Conservation (phyloP, 2,329 filamentous ascomycete species). For the Cercospora citrullina region DNA sequence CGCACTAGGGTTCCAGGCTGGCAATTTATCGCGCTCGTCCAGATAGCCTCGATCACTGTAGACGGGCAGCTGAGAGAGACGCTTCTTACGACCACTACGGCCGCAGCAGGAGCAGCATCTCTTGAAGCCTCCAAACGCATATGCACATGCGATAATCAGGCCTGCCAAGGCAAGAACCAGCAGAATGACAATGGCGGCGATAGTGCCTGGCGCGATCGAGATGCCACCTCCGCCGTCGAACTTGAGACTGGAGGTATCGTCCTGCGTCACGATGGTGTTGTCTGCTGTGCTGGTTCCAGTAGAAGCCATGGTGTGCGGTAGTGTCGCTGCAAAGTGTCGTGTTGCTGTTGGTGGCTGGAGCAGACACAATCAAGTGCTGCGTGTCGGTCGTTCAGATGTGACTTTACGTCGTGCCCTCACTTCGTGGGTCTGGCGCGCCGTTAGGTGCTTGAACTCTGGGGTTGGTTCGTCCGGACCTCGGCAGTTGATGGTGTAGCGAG, state of each 20-base stretch:
- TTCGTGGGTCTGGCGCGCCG: slow-evolving; percentile 10
- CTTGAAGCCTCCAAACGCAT: slow-evolving; percentile 15
- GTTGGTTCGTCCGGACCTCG: slow-evolving; percentile 5
- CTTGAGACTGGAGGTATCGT: slow-evolving; percentile 4
- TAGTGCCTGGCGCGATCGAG: background rate
- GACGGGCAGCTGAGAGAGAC: slow-evolving; percentile 9
- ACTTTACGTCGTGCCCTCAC: slow-evolving; percentile 1
- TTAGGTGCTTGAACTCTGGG: slow-evolving; percentile 1
- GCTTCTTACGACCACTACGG: slow-evolving; percentile 13
- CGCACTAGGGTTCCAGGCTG: slow-evolving; percentile 17
- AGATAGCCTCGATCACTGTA: slow-evolving; percentile 12
- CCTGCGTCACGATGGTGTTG: slow-evolving; percentile 2
- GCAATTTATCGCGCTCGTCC: slow-evolving; percentile 16
- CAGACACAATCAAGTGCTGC: slow-evolving; percentile 4
- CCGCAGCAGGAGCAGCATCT: slow-evolving; percentile 13
- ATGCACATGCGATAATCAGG: slow-evolving; percentile 11
- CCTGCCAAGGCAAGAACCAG: slow-evolving; percentile 9
- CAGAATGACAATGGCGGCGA: slow-evolving; percentile 13
- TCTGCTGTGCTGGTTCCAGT: background rate
- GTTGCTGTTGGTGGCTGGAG: background rate
- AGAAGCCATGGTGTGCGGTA: background rate
- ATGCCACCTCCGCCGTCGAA: slow-evolving; percentile 8
- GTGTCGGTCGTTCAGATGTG: background rate
- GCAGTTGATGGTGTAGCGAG: slow-evolving; percentile 5
- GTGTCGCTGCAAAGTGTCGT: background rate